A percentile compares a stretch with the other conserved stretches of the same genome.
Evolutionary conservation across 2,329 filamentous ascomycete genomes (phyloP).

Genomic region (Neofusicoccum sp.): DNA sequence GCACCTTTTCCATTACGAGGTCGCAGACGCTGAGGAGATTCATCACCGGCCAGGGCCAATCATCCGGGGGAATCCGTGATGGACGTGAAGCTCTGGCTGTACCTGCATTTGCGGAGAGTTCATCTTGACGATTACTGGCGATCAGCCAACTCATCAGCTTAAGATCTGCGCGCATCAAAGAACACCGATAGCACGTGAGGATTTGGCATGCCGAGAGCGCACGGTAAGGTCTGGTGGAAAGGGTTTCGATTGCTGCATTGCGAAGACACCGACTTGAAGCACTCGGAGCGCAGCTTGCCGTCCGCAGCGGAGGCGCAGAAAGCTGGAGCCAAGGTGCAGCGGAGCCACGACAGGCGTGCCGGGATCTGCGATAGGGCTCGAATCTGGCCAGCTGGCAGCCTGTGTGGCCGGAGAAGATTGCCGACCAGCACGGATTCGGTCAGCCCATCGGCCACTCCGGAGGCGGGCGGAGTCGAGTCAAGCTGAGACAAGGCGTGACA

Average conservation of each 20-base stretch:
- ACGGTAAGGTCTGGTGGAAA: background rate
- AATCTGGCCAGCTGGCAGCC: background rate
- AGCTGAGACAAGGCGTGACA: background rate
- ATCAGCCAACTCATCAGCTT: slow-evolving; percentile 10
- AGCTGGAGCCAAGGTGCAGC: background rate
- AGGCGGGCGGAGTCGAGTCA: background rate
- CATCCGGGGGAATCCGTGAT: background rate
- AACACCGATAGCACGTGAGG: background rate
- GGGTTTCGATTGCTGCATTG: background rate
- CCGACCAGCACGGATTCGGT: background rate
- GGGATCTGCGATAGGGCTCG: background rate
- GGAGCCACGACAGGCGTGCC: background rate
- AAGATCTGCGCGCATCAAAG: slow-evolving; percentile 1
- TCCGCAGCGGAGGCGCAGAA: background rate
- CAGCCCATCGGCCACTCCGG: background rate
- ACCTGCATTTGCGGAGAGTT: slow-evolving; percentile 2
- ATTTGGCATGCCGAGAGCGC: too few relatives aligned
- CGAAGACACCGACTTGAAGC: background rate
- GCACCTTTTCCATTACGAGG: background rate
- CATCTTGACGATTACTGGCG: slow-evolving; percentile 2
- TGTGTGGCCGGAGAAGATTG: background rate
- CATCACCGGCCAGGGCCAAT: background rate
- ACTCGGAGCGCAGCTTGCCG: too few relatives aligned
- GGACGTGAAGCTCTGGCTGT: background rate
- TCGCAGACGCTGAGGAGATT: background rate